phyloP scores from a whole-genome alignment of 371 early-diverging fungal species.

The Zychaea mexicana region DNA sequence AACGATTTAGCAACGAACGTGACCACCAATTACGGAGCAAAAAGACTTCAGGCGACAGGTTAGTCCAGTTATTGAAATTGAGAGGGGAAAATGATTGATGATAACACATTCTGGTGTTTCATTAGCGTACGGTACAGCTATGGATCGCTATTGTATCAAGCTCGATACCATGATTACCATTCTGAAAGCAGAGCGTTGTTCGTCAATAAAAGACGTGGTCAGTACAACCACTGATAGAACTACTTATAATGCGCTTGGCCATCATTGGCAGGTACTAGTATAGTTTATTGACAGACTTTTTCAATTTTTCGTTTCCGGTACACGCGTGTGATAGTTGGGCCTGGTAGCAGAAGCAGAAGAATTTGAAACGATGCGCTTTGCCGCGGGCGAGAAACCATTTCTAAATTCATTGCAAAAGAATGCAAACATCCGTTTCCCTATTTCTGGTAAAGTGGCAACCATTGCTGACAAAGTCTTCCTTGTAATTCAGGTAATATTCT shows the following conservation, averaged over 20 bases:
- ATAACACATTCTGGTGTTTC: not conserved
- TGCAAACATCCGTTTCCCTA: conserved; percentile 41
- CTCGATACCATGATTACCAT: conserved; percentile 44
- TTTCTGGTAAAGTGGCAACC: conserved; percentile 24
- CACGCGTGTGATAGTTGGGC: conserved; percentile 26
- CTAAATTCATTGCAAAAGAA: conserved; percentile 40
- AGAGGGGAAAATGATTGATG: not conserved
- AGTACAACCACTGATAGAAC: not conserved
- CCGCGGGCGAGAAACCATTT: conserved; percentile 49
- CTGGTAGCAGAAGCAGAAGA: conserved; percentile 50
- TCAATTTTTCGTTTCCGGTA: too few relatives aligned
- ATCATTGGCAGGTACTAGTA: too few relatives aligned
- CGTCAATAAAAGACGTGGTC: conserved; percentile 42
- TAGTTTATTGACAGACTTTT: too few relatives aligned
- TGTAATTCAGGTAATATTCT: conserved; percentile 35
- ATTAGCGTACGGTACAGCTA: conserved; percentile 48
- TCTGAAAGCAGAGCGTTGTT: conserved; percentile 11
- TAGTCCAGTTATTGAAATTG: not conserved
- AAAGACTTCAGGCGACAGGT: conserved; percentile 6
- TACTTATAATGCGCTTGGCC: too few relatives aligned
- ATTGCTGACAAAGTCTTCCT: conserved; percentile 40
- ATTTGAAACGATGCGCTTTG: conserved; percentile 39
- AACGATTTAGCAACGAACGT: conserved; percentile 22
- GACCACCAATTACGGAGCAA: not conserved
- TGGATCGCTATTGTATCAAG: conserved; percentile 56